Percentiles rank a stretch among this genome's conserved stretches.
Conservation (phyloP, 1,139 yeast species). For the Pichia sp. region DNA sequence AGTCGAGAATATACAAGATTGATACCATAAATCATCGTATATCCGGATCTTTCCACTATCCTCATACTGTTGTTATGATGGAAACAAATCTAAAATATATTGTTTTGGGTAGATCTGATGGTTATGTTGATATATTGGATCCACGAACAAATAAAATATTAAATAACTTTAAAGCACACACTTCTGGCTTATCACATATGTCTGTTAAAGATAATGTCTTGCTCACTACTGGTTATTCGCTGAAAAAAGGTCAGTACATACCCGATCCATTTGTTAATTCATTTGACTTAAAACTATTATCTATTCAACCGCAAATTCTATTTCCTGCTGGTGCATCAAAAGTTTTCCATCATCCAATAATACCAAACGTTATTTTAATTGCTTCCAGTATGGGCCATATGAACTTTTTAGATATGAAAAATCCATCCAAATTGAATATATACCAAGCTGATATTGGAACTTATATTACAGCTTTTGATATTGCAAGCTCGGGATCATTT, state of each 20-base stretch:
- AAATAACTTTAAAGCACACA: constrained; percentile 63
- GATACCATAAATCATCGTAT: constrained; percentile 54
- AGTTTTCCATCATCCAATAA: constrained; percentile 78
- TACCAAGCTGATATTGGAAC: constrained; percentile 58
- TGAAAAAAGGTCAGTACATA: constrained; percentile 33
- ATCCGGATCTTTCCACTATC: constrained; percentile 31
- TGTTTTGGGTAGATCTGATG: constrained; percentile 61
- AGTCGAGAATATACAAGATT: constrained; percentile 44
- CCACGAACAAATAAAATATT: constrained; percentile 48
- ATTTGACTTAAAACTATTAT: constrained; percentile 71
- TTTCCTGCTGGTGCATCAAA: constrained; percentile 88
- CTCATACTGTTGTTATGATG: constrained; percentile 36
- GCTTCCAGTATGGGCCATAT: constrained; percentile 76
- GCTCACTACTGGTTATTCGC: constrained; percentile 76
- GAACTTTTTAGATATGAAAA: constrained; percentile 76
- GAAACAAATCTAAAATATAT: constrained; percentile 39
- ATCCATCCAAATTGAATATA: constrained; percentile 58
- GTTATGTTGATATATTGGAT: constrained; percentile 73
- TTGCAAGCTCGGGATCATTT: constrained; percentile 78
- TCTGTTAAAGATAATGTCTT: constrained; percentile 71
- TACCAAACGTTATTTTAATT: constrained; percentile 71
- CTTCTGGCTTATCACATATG: constrained; percentile 69
- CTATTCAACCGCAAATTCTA: constrained; percentile 72
- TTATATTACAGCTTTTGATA: constrained; percentile 50
- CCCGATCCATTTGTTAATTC: constrained; percentile 80